Evolutionary conservation across 345 rosid genomes (phyloP).

Genomic region (Geranium rotundifolium): DNA sequence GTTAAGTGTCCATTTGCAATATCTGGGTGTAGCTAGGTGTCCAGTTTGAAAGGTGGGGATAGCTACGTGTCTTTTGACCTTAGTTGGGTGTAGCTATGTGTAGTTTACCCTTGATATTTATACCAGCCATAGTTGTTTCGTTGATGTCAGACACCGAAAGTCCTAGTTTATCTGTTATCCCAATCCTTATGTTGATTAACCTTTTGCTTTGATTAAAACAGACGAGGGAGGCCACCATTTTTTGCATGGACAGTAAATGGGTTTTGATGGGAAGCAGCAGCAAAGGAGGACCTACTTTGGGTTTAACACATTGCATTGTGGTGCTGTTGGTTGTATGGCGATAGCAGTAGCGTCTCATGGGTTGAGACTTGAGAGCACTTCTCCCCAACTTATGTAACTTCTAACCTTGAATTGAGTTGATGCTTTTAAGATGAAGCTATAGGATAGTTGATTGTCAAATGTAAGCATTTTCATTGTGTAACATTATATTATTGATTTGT

Average conservation of each 20-base stretch:
- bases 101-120: no score
- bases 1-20: no score
- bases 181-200: neutral
- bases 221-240: neutral
- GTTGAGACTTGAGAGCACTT: neutral
- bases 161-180: neutral
- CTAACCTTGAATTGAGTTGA: no score
- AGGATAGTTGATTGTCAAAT: no score
- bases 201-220: neutral
- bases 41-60: no score
- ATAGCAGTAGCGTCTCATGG: neutral
- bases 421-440: no score
- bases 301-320: neutral
- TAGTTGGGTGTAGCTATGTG: no score
- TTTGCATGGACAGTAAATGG: neutral
- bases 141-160: neutral
- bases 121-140: neutral
- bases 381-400: no score
- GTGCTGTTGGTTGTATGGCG: neutral
- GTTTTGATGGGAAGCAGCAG: neutral
- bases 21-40: no score
- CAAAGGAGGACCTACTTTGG: neutral
- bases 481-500: no score
- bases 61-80: no score
- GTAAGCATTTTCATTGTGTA: no score